Percentiles rank a stretch among this genome's conserved stretches.
Conservation (phyloP, 192 early-diverging fungal species). For the Kickxella alabastrina region DNA sequence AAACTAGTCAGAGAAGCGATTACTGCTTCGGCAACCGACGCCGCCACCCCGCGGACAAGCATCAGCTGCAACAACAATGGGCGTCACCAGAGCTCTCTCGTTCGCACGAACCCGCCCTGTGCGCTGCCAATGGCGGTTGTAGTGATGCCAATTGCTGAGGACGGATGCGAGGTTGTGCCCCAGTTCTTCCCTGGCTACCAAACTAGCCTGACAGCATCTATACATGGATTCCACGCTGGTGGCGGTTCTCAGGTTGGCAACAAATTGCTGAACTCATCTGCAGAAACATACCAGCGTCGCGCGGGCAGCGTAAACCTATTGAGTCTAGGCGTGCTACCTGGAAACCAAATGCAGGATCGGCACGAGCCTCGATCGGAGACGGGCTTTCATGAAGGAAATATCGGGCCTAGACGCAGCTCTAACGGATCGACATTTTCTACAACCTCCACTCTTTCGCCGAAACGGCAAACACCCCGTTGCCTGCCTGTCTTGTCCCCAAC, state of each 20-base stretch:
- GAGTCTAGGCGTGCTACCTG: not conserved
- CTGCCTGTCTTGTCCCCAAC: not conserved
- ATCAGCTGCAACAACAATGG: not conserved
- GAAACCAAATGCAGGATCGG: conserved; percentile 1
- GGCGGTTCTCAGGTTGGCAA: conserved; percentile 3
- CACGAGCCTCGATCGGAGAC: conserved; percentile 15
- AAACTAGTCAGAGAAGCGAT: not conserved
- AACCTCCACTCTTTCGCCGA: conserved; percentile 8
- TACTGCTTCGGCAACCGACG: not conserved
- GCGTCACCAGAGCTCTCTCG: conserved; percentile 1
- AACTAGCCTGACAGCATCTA: not conserved
- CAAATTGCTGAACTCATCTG: not conserved
- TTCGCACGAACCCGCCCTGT: not conserved
- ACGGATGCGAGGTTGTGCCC: conserved; percentile 36
- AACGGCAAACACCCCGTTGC: not conserved
- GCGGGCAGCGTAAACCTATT: conserved; percentile 20
- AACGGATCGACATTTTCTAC: conserved; percentile 25
- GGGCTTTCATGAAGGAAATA: not conserved
- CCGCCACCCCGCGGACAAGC: not conserved
- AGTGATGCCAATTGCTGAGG: conserved; percentile 17
- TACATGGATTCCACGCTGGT: not conserved
- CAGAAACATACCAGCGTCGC: conserved; percentile 17
- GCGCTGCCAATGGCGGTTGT: not conserved
- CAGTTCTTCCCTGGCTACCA: conserved; percentile 42
- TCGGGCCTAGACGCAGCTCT: conserved; percentile 25